These are phyloP conservation scores for Cytospora chrysosperma DNA, from an alignment of 2,329 filamentous ascomycete genomes.

Conservation along the genomic window DNA sequence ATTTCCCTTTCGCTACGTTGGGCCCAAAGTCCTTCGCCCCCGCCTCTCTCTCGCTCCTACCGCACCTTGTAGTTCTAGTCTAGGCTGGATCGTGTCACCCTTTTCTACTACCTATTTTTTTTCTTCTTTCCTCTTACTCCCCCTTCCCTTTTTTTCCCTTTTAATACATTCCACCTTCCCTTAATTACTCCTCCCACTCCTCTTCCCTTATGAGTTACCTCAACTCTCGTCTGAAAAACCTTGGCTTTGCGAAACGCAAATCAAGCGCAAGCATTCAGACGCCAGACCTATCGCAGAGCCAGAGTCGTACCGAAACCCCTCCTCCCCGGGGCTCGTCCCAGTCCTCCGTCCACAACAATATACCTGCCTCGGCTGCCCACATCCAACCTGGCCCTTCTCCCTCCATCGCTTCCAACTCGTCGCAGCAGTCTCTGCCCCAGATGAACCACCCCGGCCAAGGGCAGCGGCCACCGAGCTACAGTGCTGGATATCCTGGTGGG, in stretches of 20 bases:
- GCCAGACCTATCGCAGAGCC: conserved; percentile 44
- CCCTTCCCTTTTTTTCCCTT: conserved; percentile 6
- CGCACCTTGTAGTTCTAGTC: conserved; percentile 4
- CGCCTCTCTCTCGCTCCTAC: conserved; percentile 4
- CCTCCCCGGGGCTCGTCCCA: conserved; percentile 33
- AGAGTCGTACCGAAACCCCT: conserved; percentile 40
- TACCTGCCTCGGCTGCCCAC: conserved; percentile 32
- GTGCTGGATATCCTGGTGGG: conserved; percentile 39
- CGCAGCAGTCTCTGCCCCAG: conserved; percentile 51
- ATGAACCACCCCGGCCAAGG: conserved; percentile 64
- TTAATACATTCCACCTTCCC: conserved; percentile 29
- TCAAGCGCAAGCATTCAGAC: conserved; percentile 61
- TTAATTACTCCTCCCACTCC: conserved; percentile 36
- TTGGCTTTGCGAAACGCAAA: conserved; percentile 80
- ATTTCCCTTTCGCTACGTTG: neutral
- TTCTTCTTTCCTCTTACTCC: neutral
- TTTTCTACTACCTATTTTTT: neutral
- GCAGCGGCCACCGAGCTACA: conserved; percentile 64
- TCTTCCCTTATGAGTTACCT: conserved; percentile 68
- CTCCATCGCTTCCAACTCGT: conserved; percentile 47
- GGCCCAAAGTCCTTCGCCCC: conserved; percentile 14
- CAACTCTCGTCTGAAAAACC: conserved; percentile 76
- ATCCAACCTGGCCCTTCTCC: conserved; percentile 40
- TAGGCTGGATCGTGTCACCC: conserved; percentile 22
- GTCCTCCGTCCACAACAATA: conserved; percentile 25